Conservation (phyloP, 306 rosid genomes). For the Nissolia schottii region DNA sequence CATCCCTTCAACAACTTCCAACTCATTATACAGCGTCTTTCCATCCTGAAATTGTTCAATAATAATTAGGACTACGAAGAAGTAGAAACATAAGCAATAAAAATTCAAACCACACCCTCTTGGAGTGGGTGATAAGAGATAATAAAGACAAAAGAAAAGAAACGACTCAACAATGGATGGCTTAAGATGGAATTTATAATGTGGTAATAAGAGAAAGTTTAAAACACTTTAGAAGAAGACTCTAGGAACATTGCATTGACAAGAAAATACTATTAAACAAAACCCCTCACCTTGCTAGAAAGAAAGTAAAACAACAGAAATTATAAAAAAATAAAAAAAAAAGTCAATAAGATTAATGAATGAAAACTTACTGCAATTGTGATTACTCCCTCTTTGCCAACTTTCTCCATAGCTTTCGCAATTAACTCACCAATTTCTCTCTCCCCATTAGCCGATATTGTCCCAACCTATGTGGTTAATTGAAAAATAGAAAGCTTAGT, state of each 20-base stretch:
- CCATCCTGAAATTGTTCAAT: slow-evolving; percentile 79
- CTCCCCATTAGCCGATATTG: slow-evolving; percentile 91
- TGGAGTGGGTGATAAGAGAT: neutral
- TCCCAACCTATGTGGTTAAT: slow-evolving; percentile 62
- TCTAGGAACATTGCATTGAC: neutral
- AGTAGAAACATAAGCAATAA: neutral
- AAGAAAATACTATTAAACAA: neutral
- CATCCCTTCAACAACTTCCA: slow-evolving; percentile 99
- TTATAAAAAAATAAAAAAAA: too few relatives aligned
- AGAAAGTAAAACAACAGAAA: neutral
- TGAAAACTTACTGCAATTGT: slow-evolving; percentile 68
- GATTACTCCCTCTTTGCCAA: slow-evolving; percentile 96
- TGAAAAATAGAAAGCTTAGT: neutral
- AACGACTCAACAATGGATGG: neutral
- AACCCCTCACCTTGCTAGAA: too few relatives aligned
- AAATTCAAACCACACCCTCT: neutral
- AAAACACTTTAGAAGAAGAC: neutral
- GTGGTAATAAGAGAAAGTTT: neutral
- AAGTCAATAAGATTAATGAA: neutral
- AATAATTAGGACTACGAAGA: neutral
- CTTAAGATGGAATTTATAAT: neutral
- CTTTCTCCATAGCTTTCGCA: slow-evolving; percentile 98
- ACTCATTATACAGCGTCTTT: slow-evolving; percentile 76
- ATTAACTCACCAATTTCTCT: slow-evolving; percentile 95
- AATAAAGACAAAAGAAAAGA: too few relatives aligned